phyloP scores from a whole-genome alignment of 768 basidiomycete genomes.

The Xerocomellus dryophilus region DNA sequence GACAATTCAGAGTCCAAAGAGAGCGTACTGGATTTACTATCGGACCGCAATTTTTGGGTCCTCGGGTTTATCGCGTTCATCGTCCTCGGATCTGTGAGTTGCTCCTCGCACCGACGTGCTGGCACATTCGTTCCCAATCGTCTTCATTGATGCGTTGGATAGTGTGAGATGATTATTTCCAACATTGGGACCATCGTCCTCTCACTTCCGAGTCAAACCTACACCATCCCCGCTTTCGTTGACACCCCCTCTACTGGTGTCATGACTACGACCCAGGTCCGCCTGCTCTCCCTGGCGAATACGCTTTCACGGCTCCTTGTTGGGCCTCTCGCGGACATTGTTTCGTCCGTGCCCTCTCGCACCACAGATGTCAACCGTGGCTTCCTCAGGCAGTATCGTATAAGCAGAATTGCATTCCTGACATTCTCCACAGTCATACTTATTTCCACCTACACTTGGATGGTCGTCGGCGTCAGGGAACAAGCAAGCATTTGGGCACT shows the following conservation, averaged over 20 bases:
- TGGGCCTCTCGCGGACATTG: slow-evolving; percentile 68
- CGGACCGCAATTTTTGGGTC: slow-evolving; percentile 61
- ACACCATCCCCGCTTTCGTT: slow-evolving; percentile 4
- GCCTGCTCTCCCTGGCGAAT: slow-evolving; percentile 65
- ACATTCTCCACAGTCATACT: slow-evolving; percentile 48
- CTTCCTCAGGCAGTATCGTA: slow-evolving; percentile 42
- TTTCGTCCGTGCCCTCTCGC: slow-evolving; percentile 59
- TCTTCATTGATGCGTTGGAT: neutral
- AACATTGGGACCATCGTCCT: slow-evolving; percentile 77
- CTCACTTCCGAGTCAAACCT: slow-evolving; percentile 46
- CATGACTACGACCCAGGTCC: slow-evolving; percentile 63
- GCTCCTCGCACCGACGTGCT: too few relatives aligned
- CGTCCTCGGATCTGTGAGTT: slow-evolving; percentile 67
- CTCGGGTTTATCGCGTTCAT: slow-evolving; percentile 50
- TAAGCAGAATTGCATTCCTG: slow-evolving; percentile 65
- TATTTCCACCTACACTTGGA: slow-evolving; percentile 52
- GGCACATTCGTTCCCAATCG: neutral
- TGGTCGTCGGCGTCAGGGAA: slow-evolving; percentile 44
- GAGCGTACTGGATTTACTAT: slow-evolving; percentile 44
- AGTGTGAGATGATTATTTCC: slow-evolving; percentile 82
- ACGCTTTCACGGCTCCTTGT: slow-evolving; percentile 65
- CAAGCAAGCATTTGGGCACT: slow-evolving; percentile 63
- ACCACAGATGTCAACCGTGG: slow-evolving; percentile 31
- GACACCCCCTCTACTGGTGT: slow-evolving; percentile 29
- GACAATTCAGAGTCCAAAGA: slow-evolving; percentile 22